phyloP scores from a whole-genome alignment of 75 land plant species.

The Cupressus sempervirens region DNA sequence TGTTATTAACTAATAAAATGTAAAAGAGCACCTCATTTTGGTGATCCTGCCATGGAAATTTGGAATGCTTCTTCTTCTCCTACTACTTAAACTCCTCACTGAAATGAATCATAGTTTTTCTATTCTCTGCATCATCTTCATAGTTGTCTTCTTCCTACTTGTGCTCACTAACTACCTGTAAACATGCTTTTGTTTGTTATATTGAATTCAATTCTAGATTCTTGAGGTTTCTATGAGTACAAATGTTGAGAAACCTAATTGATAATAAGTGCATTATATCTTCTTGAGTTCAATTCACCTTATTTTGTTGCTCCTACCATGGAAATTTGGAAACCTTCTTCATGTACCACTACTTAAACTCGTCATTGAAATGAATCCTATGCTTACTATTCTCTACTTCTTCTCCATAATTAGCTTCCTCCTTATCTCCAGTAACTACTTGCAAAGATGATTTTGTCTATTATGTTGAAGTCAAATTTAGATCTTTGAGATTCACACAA shows the following conservation, averaged over 20 bases:
- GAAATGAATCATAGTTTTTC: not conserved
- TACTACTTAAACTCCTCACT: not conserved
- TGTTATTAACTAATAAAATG: not conserved
- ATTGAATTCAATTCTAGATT: not conserved
- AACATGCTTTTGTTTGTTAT: not conserved
- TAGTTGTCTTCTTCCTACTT: not conserved
- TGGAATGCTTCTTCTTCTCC: not conserved
- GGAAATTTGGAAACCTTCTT: not conserved
- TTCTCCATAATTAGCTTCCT: not conserved
- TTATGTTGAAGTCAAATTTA: not conserved
- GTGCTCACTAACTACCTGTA: constrained; percentile 1
- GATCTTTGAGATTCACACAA: not conserved
- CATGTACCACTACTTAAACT: not conserved
- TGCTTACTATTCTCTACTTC: not conserved
- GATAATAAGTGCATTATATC: not conserved
- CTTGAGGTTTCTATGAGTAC: not conserved
- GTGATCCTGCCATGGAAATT: not conserved
- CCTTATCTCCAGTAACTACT: not conserved
- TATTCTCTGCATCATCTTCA: not conserved
- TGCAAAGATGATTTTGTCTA: not conserved
- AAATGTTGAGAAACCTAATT: not conserved
- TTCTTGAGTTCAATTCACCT: not conserved
- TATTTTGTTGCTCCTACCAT: not conserved
- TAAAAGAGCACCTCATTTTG: not conserved
- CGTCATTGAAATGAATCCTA: not conserved